Evolutionary conservation across 2,329 filamentous ascomycete species (phyloP), one percentile per base, ranked within the genome.

Genomic region (Cryoendolithus antarcticus): DNA sequence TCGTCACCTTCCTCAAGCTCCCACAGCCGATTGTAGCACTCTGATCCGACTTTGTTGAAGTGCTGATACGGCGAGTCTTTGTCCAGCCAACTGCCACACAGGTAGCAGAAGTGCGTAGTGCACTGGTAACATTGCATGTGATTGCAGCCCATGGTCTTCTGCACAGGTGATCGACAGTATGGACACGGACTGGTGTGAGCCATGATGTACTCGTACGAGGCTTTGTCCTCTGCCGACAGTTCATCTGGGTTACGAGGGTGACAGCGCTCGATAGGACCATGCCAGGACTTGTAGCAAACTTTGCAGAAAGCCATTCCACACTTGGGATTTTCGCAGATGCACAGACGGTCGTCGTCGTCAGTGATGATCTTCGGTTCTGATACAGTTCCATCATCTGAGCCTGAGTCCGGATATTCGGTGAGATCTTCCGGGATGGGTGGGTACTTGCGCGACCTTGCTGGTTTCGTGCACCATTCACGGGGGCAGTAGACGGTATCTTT

Each of bases 71-170:
- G 88, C 50, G 94, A 91, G 11, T 65, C 69, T 0, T 82, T 75
- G 40, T 80, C 73, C 32, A 98, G 70, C 82, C 85, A 96, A n/a
- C 78, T 72, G 1, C 82, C 81, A 56, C 91, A 96, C 1, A 96
- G 72, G 51, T 96, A 96, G 65, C 91, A 98, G 58, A 95, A 96
- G 60, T 96, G 89, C 2, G 85, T 82, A 37, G 80, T 71, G 66
- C 91, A 98, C 47, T 84, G 79, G 59, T 81, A 85, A 62, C 89
- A 95, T 36, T 80, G 83, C 86, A 96, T 96, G 62, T 95, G 88
- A 61, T 95, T 95, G 69, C 91, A 98, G 30, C 91, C 91, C 24
- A 33, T 12, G 1, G 82, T 85, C 67, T 98, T 98, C 58, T 94
- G 85, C 13, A 80, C 81, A 0, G 85, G 85, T 1, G 82, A 80